These are phyloP conservation scores for Voacanga thouarsii DNA, from an alignment of 257 asterid genomes.

Conservation along the genomic window DNA sequence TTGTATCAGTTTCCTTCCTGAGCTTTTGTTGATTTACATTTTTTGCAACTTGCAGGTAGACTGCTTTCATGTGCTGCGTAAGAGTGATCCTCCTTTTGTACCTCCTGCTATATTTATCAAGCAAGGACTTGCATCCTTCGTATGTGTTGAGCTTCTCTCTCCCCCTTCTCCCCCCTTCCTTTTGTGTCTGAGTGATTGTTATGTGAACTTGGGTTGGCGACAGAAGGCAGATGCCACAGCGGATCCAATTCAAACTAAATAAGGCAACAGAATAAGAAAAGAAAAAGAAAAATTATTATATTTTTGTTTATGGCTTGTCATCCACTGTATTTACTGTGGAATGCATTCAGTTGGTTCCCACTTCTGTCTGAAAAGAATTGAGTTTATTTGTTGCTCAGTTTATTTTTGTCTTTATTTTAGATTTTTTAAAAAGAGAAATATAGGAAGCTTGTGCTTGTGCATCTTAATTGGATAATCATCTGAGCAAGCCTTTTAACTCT, in stretches of 20 bases:
- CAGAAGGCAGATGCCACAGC: no score
- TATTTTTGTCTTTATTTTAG: neutral
- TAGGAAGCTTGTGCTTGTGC: neutral
- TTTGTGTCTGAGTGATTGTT: no score
- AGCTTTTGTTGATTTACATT: constrained; percentile 9
- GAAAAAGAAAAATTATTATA: no score
- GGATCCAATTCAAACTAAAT: no score
- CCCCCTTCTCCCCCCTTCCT: neutral
- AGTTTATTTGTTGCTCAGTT: neutral
- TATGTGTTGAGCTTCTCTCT: constrained; percentile 38
- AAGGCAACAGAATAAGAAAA: no score
- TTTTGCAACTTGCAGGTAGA: constrained; percentile 65
- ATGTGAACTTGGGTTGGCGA: no score
- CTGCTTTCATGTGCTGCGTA: constrained; percentile 88
- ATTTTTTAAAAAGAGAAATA: neutral
- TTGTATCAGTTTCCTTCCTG: neutral
- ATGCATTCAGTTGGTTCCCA: neutral
- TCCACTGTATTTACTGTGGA: neutral
- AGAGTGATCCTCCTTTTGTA: constrained; percentile 93
- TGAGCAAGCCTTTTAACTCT: neutral
- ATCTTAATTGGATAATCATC: neutral
- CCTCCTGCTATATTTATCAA: constrained; percentile 73
- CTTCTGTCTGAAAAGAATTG: neutral
- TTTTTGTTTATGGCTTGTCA: no score
- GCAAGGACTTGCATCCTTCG: constrained; percentile 89